phyloP scores from a whole-genome alignment of 306 rosid genomes.

The Oxytropis ochrocephala region DNA sequence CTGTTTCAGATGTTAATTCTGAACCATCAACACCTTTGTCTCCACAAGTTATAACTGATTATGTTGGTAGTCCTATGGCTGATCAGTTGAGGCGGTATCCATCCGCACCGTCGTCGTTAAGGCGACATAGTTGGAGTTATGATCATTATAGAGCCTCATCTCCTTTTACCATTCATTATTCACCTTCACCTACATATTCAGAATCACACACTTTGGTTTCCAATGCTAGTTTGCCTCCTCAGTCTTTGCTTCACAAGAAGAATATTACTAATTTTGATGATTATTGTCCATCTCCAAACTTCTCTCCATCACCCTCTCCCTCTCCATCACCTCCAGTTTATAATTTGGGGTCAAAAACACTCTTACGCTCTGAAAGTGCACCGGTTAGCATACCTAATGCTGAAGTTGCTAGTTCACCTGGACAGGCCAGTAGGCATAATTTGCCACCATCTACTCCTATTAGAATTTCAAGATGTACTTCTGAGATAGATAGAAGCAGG shows the following conservation, averaged over 20 bases:
- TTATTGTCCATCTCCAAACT: conserved; percentile 47
- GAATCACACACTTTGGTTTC: conserved; percentile 43
- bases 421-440: conserved; percentile 34
- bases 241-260: conserved; percentile 41
- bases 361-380: conserved; percentile 76
- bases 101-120: conserved; percentile 28
- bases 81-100: conserved; percentile 64
- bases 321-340: conserved; percentile 46
- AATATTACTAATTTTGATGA: conserved; percentile 52
- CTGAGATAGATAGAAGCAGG: conserved; percentile 35
- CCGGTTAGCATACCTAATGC: conserved; percentile 48
- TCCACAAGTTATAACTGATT: conserved; percentile 75
- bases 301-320: conserved; percentile 33
- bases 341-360: conserved; percentile 46
- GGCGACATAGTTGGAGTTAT: conserved; percentile 77
- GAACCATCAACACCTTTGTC: conserved; percentile 74
- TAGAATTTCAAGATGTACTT: conserved; percentile 28
- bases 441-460: conserved; percentile 61
- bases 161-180: conserved; percentile 34
- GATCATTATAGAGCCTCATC: conserved; percentile 56
- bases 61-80: conserved; percentile 86
- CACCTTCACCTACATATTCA: conserved; percentile 71
- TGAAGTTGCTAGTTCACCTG: conserved; percentile 39
- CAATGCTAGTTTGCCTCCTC: conserved; percentile 61
- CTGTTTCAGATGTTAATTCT: conserved; percentile 49